These are phyloP conservation scores for Pseudoneurospora amorphoporcata DNA, from an alignment of 495 filamentous ascomycete genomes.

Conservation along the genomic window DNA sequence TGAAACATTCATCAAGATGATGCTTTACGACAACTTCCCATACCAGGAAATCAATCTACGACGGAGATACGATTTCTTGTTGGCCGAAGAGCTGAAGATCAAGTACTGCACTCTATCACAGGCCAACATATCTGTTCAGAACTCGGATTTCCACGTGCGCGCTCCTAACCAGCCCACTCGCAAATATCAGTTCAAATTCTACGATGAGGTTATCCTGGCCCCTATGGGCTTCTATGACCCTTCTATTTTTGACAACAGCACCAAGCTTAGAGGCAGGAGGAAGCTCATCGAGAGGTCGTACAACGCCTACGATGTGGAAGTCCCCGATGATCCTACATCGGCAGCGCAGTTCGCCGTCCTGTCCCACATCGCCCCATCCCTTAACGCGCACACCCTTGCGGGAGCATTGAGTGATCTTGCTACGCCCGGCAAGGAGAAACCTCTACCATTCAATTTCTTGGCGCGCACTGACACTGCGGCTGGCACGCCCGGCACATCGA, in stretches of 20 bases:
- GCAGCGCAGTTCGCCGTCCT: constrained; percentile 74
- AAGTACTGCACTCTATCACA: constrained; percentile 82
- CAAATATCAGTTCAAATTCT: constrained; percentile 89
- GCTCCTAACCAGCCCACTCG: constrained; percentile 77
- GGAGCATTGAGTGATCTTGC: constrained; percentile 28
- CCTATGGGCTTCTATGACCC: constrained; percentile 88
- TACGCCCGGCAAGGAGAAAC: constrained; percentile 44
- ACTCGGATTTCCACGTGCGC: constrained; percentile 79
- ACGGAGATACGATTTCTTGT: constrained; percentile 80
- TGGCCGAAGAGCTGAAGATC: constrained; percentile 90
- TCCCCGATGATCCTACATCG: constrained; percentile 80
- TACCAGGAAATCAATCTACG: constrained; percentile 88
- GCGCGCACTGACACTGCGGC: constrained; percentile 45
- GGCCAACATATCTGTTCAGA: constrained; percentile 67
- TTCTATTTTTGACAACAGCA: constrained; percentile 65
- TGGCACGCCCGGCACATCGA: constrained; percentile 70
- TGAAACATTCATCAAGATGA: constrained; percentile 90
- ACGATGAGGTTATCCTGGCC: constrained; percentile 85
- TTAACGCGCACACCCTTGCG: constrained; percentile 30
- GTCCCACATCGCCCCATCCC: constrained; percentile 53
- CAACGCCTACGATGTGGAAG: constrained; percentile 79
- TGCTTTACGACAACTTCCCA: constrained; percentile 89
- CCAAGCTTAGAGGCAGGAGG: constrained; percentile 68
- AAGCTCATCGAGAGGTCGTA: constrained; percentile 74
- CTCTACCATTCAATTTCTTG: constrained; percentile 45